These are phyloP conservation scores for Botryobasidium botryosum DNA, from an alignment of 768 basidiomycete genomes.

Conservation along the genomic window DNA sequence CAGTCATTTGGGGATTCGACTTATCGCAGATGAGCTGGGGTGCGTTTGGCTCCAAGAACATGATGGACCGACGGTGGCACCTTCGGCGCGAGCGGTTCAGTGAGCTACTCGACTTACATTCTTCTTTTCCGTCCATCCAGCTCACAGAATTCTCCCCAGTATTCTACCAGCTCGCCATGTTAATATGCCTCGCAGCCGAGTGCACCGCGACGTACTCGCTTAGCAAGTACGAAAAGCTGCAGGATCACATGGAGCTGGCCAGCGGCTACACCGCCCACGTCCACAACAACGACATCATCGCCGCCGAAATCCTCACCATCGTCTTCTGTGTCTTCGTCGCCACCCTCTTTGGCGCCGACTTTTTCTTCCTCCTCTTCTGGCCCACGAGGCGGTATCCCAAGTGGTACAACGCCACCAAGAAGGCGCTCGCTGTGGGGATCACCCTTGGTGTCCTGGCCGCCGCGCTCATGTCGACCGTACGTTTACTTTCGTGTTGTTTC, in stretches of 20 bases:
- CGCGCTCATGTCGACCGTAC: not conserved
- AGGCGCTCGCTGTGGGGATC: constrained; percentile 10
- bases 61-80: constrained; percentile 11
- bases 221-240: constrained; percentile 11
- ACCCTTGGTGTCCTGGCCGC: constrained; percentile 10
- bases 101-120: not conserved
- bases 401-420: constrained; percentile 12
- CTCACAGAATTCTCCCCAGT: constrained; percentile 8
- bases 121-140: no score
- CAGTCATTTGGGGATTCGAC: constrained; percentile 12
- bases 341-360: constrained; percentile 14
- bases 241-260: constrained; percentile 9
- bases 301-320: constrained; percentile 10
- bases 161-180: constrained; percentile 14
- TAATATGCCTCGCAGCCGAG: constrained; percentile 14
- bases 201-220: constrained; percentile 13
- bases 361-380: constrained; percentile 15
- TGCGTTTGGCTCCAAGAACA: constrained; percentile 6
- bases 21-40: constrained; percentile 10
- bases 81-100: constrained; percentile 11
- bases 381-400: constrained; percentile 9
- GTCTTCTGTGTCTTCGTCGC: constrained; percentile 14
- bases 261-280: constrained; percentile 6
- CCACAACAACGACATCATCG: constrained; percentile 14
- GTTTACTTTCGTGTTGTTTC: not conserved